Evolutionary conservation across 2,329 filamentous ascomycete species (phyloP), one percentile per base, ranked within the genome.

Genomic region (Byssoonygena ceratinophila): DNA sequence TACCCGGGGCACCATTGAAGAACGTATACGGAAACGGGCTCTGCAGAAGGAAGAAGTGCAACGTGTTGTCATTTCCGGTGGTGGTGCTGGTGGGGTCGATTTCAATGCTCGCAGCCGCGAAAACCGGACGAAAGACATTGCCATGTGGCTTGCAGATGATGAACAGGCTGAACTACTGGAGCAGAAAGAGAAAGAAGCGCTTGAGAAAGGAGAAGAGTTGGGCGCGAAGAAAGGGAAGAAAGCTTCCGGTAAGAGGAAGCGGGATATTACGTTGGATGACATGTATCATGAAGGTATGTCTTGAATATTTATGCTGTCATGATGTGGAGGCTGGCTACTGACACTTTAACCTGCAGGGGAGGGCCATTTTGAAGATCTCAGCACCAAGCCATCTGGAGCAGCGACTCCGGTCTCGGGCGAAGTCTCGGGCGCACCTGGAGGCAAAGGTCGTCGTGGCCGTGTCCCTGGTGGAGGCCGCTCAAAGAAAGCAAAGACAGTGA

Each of bases 41-140:
- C 74, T 96, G 70, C 92, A 98, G 68, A 98, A 98, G 74, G 92
- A 98, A 73, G 92, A 98, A 68, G 92, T 98, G 59, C 91, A 96
- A 69, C 88, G 92, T 51, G 91, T 97, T 23, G 91, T 96, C 66
- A 97, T 97, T 63, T 86, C 87, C 46, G 92, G 91, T 60, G 89
- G 90, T 54, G 79, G 82, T 37, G 79, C 80, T 58, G 85, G 85
- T 52, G 86, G 86, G 57, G 91, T 97, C 57, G 92, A 97, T 74
- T 97, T 98, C 76, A 97, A 94, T 68, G 92, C 91, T 48, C 84
- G 92, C 50, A 81, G 84, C 58, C 83, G 83, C 56, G 91, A 96
- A 74, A 96, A 94, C 71, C 82, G 90, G 57, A 96, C 94, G 66
- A 94, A 94, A 71, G 92, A 98, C 64, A 97, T 97, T 70, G 92